phyloP scores from a whole-genome alignment of 495 filamentous ascomycete species.

The Apiosordaria backusii region DNA sequence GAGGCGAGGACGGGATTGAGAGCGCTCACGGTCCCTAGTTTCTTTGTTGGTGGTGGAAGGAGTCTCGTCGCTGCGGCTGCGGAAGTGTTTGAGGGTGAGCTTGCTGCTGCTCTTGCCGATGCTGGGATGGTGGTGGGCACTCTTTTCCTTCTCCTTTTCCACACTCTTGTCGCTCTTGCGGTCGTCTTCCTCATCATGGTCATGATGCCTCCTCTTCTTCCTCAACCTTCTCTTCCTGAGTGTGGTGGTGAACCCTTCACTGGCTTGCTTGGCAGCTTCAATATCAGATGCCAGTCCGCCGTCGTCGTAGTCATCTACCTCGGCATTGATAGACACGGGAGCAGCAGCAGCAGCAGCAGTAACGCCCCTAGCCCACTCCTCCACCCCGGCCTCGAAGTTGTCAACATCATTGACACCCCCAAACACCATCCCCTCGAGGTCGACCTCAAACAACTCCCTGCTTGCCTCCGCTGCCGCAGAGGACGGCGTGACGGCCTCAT shows the following conservation, averaged over 20 bases:
- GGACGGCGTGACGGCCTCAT: slow-evolving; percentile 31
- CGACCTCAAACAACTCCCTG: slow-evolving; percentile 40
- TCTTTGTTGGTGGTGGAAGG: slow-evolving; percentile 14
- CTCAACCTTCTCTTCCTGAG: slow-evolving; percentile 46
- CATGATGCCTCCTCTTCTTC: slow-evolving; percentile 37
- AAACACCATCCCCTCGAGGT: slow-evolving; percentile 36
- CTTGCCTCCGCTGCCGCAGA: slow-evolving; percentile 43
- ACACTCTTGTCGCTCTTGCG: slow-evolving; percentile 15
- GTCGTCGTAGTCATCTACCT: slow-evolving; percentile 29
- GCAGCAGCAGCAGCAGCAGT: slow-evolving; percentile 37
- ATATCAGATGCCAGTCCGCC: slow-evolving; percentile 39
- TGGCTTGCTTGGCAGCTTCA: slow-evolving; percentile 41
- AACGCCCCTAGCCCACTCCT: slow-evolving; percentile 52
- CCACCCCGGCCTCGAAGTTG: slow-evolving; percentile 29
- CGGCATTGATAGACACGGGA: slow-evolving; percentile 12
- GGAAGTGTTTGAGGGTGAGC: slow-evolving; percentile 32
- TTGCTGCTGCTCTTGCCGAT: slow-evolving; percentile 26
- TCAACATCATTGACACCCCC: slow-evolving; percentile 37
- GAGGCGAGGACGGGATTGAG: slow-evolving; percentile 20
- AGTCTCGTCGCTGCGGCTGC: slow-evolving; percentile 23
- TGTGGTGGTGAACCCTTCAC: slow-evolving; percentile 44
- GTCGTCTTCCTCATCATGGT: slow-evolving; percentile 9
- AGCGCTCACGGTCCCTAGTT: slow-evolving; percentile 14
- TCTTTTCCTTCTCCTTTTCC: slow-evolving; percentile 17
- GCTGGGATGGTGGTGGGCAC: slow-evolving; percentile 24